Conservation (phyloP, 805 yeast species). For the Jamesozyma lodderae region DNA sequence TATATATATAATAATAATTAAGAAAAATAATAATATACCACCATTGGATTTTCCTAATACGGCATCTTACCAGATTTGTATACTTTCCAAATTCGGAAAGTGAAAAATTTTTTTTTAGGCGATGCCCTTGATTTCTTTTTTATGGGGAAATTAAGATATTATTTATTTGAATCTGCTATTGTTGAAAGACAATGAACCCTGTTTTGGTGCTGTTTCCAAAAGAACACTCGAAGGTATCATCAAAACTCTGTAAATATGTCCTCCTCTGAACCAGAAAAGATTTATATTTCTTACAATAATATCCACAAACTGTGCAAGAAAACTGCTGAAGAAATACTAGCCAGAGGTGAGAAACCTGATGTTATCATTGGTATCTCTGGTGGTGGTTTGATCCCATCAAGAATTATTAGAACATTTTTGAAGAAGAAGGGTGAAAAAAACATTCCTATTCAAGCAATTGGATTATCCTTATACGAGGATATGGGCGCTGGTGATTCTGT, state of each 20-base stretch:
- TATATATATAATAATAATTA: too few species aligned
- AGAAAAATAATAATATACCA: not conserved
- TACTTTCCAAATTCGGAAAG: not conserved
- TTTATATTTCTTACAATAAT: slow-evolving; percentile 67
- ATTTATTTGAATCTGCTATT: too few species aligned
- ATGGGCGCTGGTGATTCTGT: slow-evolving; percentile 36
- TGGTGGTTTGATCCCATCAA: slow-evolving; percentile 64
- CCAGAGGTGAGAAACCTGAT: slow-evolving; percentile 38
- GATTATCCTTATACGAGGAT: slow-evolving; percentile 55
- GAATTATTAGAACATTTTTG: slow-evolving; percentile 57
- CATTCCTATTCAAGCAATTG: slow-evolving; percentile 64
- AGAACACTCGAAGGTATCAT: too few species aligned
- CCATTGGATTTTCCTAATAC: not conserved
- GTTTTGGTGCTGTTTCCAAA: too few species aligned
- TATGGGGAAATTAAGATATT: too few species aligned
- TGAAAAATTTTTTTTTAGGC: not conserved
- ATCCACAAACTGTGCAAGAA: slow-evolving; percentile 77
- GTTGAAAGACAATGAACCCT: too few species aligned
- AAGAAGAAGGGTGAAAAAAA: slow-evolving; percentile 51
- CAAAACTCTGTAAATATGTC: too few species aligned
- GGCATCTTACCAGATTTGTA: not conserved
- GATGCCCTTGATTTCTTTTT: too few species aligned
- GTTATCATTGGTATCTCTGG: slow-evolving; percentile 63
- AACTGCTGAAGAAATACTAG: slow-evolving; percentile 45
- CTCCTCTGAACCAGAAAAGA: slow-evolving; percentile 31